Conservation (phyloP, 2,329 filamentous ascomycete species). For the Ophidiomyces ophidiicola region DNA sequence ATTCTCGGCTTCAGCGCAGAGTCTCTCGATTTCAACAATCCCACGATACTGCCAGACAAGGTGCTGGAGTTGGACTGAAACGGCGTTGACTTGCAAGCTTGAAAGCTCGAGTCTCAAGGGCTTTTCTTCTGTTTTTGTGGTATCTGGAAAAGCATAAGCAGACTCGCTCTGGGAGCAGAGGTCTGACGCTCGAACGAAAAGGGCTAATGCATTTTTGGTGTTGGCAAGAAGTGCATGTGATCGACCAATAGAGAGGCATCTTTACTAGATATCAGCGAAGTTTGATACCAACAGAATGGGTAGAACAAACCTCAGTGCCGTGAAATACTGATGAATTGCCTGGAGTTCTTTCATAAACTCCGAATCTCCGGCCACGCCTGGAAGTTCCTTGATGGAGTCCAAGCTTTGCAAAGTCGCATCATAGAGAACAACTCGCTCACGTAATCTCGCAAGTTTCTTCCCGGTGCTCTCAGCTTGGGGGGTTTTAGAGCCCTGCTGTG, state of each 20-base stretch:
- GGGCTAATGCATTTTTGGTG: constrained; percentile 67
- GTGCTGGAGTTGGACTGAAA: constrained; percentile 52
- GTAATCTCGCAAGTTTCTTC: constrained; percentile 64
- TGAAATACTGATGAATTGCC: constrained; percentile 69
- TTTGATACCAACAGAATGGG: background rate
- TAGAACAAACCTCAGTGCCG: constrained; percentile 60
- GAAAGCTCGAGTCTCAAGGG: constrained; percentile 60
- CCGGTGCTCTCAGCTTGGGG: constrained; percentile 55
- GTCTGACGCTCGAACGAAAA: constrained; percentile 60
- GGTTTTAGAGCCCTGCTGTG: constrained; percentile 37
- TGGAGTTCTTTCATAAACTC: constrained; percentile 66
- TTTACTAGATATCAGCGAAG: constrained; percentile 24
- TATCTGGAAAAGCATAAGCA: constrained; percentile 18
- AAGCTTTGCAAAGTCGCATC: constrained; percentile 84
- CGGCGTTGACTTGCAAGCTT: constrained; percentile 43
- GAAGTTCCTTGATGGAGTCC: constrained; percentile 76
- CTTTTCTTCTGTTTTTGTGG: constrained; percentile 25
- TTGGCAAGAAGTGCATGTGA: constrained; percentile 67
- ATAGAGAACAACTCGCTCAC: constrained; percentile 80
- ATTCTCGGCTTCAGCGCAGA: constrained; percentile 40
- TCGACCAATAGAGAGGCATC: constrained; percentile 70
- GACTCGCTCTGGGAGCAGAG: constrained; percentile 45
- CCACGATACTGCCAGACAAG: constrained; percentile 73
- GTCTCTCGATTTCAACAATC: constrained; percentile 66
- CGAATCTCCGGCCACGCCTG: constrained; percentile 76